phyloP scores from a whole-genome alignment of 148 eudicot species.

The Chenopodium berlandieri region DNA sequence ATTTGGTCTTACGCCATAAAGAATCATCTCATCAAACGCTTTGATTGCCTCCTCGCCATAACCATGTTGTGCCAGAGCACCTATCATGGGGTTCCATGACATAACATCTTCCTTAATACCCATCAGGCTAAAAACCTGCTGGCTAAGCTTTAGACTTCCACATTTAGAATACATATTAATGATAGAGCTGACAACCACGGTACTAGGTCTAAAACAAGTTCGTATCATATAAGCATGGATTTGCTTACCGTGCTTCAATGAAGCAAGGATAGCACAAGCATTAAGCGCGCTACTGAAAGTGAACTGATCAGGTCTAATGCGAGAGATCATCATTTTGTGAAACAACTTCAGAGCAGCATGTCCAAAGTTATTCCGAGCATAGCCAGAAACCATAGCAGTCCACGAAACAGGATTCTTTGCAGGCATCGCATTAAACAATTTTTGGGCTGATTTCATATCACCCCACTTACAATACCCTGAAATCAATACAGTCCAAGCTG shows the following conservation, averaged over 20 bases:
- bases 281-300: constrained; percentile 63
- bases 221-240: constrained; percentile 57
- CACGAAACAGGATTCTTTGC: constrained; percentile 68
- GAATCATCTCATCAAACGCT: constrained; percentile 53
- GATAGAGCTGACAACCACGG: constrained; percentile 63
- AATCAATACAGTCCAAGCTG: constrained; percentile 75
- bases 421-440: constrained; percentile 69
- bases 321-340: constrained; percentile 44
- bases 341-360: constrained; percentile 51
- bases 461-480: constrained; percentile 77
- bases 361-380: constrained; percentile 59
- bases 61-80: constrained; percentile 81
- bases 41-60: constrained; percentile 45
- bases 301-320: constrained; percentile 58
- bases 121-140: constrained; percentile 41
- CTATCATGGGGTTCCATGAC: constrained; percentile 69
- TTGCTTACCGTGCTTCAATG: constrained; percentile 61
- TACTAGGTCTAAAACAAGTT: constrained; percentile 49
- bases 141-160: constrained; percentile 51
- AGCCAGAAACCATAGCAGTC: constrained; percentile 77
- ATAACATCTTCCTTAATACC: constrained; percentile 50
- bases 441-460: constrained; percentile 63
- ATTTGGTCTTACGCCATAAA: constrained; percentile 50
- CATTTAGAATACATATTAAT: constrained; percentile 87
- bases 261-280: constrained; percentile 58